Base-by-base conservation (phyloP, 2,329 filamentous ascomycete genomes). In the Colletotrichum sp. region DNA sequence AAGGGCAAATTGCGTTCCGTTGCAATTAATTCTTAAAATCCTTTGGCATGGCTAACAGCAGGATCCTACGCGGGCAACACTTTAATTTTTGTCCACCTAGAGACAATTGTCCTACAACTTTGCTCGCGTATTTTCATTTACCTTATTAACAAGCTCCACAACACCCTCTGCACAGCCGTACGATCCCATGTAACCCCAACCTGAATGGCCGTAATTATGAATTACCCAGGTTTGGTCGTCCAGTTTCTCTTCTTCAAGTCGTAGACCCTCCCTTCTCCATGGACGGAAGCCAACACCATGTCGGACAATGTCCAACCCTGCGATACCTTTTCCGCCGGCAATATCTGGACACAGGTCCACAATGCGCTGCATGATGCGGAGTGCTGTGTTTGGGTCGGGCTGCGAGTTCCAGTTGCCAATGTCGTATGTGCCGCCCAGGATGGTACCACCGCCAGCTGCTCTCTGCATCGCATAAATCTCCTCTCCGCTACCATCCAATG, bases 371-470 rank as follows among this genome's bases (percentile, higher is more conserved):
- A 98, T 97, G 82, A 98, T 97, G 12, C 96, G 90, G 70, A 90
- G 85, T 0, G 96, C 95, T 18, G 95, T 88, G 81, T 94, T 95
- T 0, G 93, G 93, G 80, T 98, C 96, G 1, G 94, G 92, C 78
- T 93, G 90, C 43, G 92, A 90, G 78, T 97, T 94, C 95, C 95
- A 98, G 80, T 93, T 94, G 36, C 92, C 90, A 79, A 93, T 91
- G 82, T 96, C 93, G 80, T 97, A 94, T 64, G 93, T 96, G 3
- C 96, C 96, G n/a, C 96, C 96, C 3, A 98, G 87, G 55, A 98
- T 89, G 0, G 95, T 97, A 13, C 96, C 96, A 25, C 96, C 96
- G 18, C 90, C 91, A 0, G 89, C 90, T 2, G 96, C 94, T 32
- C 96, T 90, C 80, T 92, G 92, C 96, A 98, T 98, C 62, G 94